Conservation (phyloP, 2,329 filamentous ascomycete species). For the Clonostachys chloroleuca region DNA sequence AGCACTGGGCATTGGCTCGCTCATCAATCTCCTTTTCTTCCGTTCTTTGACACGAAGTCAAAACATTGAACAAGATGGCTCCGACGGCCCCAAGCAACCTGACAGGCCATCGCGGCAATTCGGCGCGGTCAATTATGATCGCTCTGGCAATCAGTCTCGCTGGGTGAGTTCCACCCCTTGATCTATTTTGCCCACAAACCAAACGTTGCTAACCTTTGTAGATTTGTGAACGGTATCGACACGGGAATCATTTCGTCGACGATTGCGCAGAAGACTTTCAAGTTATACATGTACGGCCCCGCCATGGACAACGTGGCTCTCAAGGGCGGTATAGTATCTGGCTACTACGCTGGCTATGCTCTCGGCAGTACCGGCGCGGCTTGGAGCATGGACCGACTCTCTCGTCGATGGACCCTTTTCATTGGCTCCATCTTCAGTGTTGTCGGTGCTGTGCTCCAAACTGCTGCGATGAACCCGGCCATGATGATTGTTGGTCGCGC, state of each 20-base stretch:
- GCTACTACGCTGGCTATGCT: conserved; percentile 6
- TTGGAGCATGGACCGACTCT: conserved; percentile 4
- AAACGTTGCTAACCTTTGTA: background rate
- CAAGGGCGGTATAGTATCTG: conserved; percentile 5
- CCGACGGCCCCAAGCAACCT: no score
- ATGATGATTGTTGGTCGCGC: conserved; percentile 19
- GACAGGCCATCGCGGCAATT: conserved; percentile 5
- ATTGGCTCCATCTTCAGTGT: conserved; percentile 2
- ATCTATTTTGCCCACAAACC: background rate
- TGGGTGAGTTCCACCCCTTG: background rate
- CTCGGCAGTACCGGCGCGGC: conserved; percentile 5
- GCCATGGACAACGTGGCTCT: background rate
- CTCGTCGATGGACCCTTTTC: conserved; percentile 1
- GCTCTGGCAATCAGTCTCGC: conserved; percentile 5
- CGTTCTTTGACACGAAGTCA: no score
- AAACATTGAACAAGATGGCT: no score
- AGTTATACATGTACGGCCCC: conserved; percentile 6
- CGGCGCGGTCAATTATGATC: conserved; percentile 1
- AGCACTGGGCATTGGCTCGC: no score
- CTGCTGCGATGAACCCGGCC: conserved; percentile 9
- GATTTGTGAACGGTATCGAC: conserved; percentile 1
- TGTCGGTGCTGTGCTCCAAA: conserved; percentile 18
- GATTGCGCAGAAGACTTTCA: conserved; percentile 7
- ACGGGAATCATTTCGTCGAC: conserved; percentile 6
- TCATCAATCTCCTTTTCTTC: no score